A percentile compares a stretch with the other conserved stretches of the same genome.
These are phyloP conservation scores for Sporobolomyces roseus DNA, from an alignment of 768 basidiomycete species.

Conservation along the genomic window DNA sequence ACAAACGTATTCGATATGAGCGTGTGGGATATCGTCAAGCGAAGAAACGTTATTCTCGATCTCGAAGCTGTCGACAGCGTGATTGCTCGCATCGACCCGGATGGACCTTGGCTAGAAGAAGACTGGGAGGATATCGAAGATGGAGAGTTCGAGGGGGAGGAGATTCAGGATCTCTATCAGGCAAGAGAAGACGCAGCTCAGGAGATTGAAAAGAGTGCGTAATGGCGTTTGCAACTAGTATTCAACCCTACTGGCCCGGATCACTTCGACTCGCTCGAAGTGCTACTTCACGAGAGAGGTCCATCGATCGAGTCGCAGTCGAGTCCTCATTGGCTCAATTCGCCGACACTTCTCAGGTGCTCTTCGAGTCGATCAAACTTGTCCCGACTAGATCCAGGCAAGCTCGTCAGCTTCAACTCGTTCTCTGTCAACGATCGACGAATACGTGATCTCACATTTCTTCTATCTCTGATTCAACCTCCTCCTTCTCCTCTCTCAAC, in stretches of 20 bases:
- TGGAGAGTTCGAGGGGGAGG: constrained; percentile 32
- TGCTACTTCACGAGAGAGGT: too few species aligned
- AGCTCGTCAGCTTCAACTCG: too few species aligned
- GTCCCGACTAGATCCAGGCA: too few species aligned
- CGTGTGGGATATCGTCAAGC: constrained; percentile 78
- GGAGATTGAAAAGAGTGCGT: neutral
- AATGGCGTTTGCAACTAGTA: too few species aligned
- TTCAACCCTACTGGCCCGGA: too few species aligned
- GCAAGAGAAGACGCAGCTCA: constrained; percentile 1
- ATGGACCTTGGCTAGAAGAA: constrained; percentile 61
- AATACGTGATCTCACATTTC: neutral
- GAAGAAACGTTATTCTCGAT: constrained; percentile 77
- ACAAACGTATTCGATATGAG: constrained; percentile 61
- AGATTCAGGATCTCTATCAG: constrained; percentile 7
- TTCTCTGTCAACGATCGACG: too few species aligned
- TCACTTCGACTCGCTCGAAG: too few species aligned
- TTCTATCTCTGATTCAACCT: neutral
- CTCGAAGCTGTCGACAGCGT: constrained; percentile 73
- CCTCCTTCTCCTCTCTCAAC: neutral
- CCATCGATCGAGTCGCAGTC: too few species aligned
- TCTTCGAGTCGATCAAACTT: too few species aligned
- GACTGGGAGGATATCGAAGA: constrained; percentile 31
- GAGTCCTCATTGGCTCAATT: too few species aligned
- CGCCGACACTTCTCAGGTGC: too few species aligned
- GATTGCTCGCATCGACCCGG: constrained; percentile 39